Evolutionary conservation across 768 basidiomycete species (phyloP), one percentile per base, ranked within the genome.

Genomic region (Lactarius vividus): DNA sequence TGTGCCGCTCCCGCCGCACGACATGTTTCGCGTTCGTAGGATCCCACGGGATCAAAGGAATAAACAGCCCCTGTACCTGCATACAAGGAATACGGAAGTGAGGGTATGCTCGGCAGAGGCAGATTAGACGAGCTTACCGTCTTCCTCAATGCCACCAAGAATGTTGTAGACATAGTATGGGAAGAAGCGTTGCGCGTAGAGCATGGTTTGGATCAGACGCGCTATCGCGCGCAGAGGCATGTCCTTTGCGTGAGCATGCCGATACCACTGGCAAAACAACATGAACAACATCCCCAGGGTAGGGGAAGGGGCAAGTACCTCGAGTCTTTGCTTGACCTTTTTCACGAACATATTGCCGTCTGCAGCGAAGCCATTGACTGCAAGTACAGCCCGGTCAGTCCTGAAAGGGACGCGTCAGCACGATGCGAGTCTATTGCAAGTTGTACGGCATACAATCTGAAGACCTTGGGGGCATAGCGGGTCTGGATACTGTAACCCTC

Each of bases 41-140:
- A 95, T 31, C 97, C 97, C 37, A 98, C 94, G 44, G 97, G 97
- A 78, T 99, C 97, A 77, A 97, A 99, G n/a, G 96, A 98, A 82
- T 99, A 99, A 35, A 99, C 96, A 11, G 96, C 94, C 60, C 97
- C 97, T 42, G 92, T 86, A 13, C 96, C 94, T 96, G 74, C 4
- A 42, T 31, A 35, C 20, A 35, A 33, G 33, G 33, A 33, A 33
- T 63, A 15, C 15, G 56, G 39, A 69, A 69, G 49, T 70, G 64
- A 64, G 65, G 52, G 44, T 61, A 58, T 20, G 20, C 39, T 35
- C 57, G 37, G 58, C 61, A 58, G 63, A 42, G 63, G 58, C 59
- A 7, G 37, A 55, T 64, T 66, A 29, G 54, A 63, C 28, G 54
- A 67, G 42, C 90, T 71, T 73, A 95, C 95, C 95, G 75, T 97